A percentile compares a stretch with the other conserved stretches of the same genome.
Evolutionary conservation across 2,329 filamentous ascomycete species (phyloP).

Genomic region (Exophiala mesophila): DNA sequence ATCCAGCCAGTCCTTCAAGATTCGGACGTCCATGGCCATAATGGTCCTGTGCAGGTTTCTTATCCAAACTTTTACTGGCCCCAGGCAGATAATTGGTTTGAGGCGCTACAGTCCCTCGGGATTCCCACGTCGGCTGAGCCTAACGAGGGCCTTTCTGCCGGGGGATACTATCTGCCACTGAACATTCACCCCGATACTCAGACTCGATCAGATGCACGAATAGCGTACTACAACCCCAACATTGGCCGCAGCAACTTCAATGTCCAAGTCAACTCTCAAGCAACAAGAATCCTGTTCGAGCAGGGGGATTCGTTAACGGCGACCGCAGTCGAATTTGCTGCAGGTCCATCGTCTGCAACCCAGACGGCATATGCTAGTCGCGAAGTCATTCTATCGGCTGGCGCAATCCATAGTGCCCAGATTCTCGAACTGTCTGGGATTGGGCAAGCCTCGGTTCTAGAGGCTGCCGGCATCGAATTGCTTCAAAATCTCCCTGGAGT

Average conservation of each 20-base stretch:
- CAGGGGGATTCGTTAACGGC: constrained; percentile 7
- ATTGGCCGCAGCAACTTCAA: constrained; percentile 33
- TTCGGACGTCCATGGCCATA: constrained; percentile 38
- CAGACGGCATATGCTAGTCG: constrained; percentile 30
- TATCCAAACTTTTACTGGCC: constrained; percentile 41
- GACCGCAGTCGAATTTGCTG: constrained; percentile 13
- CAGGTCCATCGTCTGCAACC: constrained; percentile 1
- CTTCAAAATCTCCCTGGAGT: constrained; percentile 47
- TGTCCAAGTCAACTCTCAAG: constrained; percentile 31
- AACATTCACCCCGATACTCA: constrained; percentile 34
- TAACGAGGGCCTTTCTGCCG: constrained; percentile 34
- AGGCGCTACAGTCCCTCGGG: constrained; percentile 35
- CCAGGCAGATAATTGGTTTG: constrained; percentile 34
- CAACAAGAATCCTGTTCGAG: constrained; percentile 30
- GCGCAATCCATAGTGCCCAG: constrained; percentile 39
- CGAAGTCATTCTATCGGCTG: constrained; percentile 43
- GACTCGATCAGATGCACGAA: constrained; percentile 38
- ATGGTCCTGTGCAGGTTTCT: constrained; percentile 48
- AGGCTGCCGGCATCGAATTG: constrained; percentile 36
- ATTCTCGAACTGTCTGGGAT: constrained; percentile 50
- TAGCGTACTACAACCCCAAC: constrained; percentile 37
- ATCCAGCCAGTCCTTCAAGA: constrained; percentile 39
- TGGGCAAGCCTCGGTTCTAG: constrained; percentile 37
- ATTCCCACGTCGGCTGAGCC: constrained; percentile 36
- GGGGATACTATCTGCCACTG: constrained; percentile 36